Conservation (phyloP, 202 grass and related monocot species). For the Zoysia matrella region DNA sequence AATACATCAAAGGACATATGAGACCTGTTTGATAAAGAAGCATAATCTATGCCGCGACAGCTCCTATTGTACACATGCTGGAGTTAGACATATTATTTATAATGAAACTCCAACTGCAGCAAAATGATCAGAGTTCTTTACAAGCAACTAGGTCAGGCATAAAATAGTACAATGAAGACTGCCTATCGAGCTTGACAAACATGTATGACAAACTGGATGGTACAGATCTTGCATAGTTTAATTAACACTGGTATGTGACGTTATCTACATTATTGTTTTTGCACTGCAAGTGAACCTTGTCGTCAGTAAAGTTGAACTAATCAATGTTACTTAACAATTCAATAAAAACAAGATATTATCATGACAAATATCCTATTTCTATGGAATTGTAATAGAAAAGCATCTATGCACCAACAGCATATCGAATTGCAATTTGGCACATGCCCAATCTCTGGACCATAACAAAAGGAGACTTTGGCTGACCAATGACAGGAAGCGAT, state of each 20-base stretch:
- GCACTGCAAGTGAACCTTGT: neutral
- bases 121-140: slow-evolving; percentile 12
- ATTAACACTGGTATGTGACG: neutral
- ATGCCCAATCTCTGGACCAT: slow-evolving; percentile 8
- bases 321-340: slow-evolving; percentile 4
- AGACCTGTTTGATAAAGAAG: slow-evolving; percentile 8
- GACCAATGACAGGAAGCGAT: neutral
- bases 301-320: neutral
- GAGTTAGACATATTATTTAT: neutral
- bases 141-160: slow-evolving; percentile 11
- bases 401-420: slow-evolving; percentile 17
- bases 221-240: neutral
- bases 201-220: neutral
- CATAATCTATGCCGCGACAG: neutral
- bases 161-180: neutral
- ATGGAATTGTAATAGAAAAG: neutral
- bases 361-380: no score
- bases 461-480: neutral
- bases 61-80: neutral
- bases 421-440: neutral
- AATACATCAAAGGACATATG: slow-evolving; percentile 38
- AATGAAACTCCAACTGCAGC: neutral
- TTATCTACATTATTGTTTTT: slow-evolving; percentile 10
- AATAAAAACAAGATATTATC: neutral
- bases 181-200: slow-evolving; percentile 7